phyloP scores from a whole-genome alignment of 305 asterid genomes.

The Nicotiana rustica region DNA sequence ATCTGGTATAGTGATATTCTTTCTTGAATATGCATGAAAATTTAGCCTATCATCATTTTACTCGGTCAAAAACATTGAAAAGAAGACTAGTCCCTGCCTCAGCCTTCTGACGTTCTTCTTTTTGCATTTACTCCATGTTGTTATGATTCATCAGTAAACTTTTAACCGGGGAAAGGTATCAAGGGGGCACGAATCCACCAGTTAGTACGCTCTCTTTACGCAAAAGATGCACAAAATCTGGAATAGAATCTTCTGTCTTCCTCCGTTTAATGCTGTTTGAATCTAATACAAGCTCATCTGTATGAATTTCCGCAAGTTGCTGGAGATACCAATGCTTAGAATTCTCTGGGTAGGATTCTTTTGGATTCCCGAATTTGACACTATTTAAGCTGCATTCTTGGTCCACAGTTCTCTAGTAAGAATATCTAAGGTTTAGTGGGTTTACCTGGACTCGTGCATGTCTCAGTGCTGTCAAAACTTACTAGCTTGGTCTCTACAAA shows the following conservation, averaged over 20 bases:
- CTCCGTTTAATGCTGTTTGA: background rate
- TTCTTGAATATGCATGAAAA: constrained; percentile 25
- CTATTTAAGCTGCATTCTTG: constrained; percentile 24
- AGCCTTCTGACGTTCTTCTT: background rate
- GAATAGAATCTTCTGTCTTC: constrained; percentile 7
- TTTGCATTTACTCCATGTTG: background rate
- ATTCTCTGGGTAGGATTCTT: constrained; percentile 2
- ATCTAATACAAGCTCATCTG: background rate
- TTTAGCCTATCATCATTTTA: background rate
- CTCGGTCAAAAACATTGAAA: background rate
- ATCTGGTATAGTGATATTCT: background rate
- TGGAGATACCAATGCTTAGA: constrained; percentile 21
- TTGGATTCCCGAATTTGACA: background rate
- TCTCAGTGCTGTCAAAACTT: background rate
- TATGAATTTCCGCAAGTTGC: constrained; percentile 4
- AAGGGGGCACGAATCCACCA: background rate
- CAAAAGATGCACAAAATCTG: constrained; percentile 13
- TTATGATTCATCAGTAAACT: background rate
- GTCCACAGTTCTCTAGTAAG: constrained; percentile 14
- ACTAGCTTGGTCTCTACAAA: background rate
- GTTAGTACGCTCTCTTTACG: background rate
- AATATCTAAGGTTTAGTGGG: background rate
- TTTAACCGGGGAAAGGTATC: background rate
- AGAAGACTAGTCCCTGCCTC: constrained; percentile 3
- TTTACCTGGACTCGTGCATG: background rate